These are phyloP conservation scores for Podaxis rugospora DNA, from an alignment of 768 basidiomycete species.

Conservation along the genomic window DNA sequence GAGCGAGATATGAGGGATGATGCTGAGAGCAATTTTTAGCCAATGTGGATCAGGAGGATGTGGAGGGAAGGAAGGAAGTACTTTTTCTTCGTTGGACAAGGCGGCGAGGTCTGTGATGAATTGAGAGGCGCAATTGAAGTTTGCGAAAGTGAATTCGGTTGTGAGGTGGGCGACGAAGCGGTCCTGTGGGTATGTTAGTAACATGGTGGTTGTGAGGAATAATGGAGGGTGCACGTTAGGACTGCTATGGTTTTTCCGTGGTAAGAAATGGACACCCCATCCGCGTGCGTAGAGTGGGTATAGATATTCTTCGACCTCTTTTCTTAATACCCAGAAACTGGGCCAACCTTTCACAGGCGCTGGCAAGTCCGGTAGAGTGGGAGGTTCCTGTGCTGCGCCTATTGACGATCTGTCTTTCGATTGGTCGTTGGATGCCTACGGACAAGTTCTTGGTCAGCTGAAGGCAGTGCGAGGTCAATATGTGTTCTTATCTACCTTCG, in stretches of 20 bases:
- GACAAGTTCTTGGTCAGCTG: background rate
- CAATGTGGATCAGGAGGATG: background rate
- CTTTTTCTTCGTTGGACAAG: background rate
- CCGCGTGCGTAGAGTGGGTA: constrained; percentile 9
- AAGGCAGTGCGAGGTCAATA: background rate
- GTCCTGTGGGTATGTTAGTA: background rate
- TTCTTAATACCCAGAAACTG: constrained; percentile 1
- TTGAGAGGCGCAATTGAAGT: constrained; percentile 5
- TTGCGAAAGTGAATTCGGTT: constrained; percentile 4
- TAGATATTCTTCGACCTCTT: background rate
- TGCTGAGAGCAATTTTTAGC: background rate
- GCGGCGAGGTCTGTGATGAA: background rate
- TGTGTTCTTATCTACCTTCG: background rate
- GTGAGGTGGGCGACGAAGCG: constrained; percentile 1
- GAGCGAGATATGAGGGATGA: background rate
- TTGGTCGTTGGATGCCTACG: background rate
- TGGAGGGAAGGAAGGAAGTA: background rate
- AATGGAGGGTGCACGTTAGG: background rate
- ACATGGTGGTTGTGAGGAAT: no score
- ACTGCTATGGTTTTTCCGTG: background rate
- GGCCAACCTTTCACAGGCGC: background rate
- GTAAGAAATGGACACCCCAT: constrained; percentile 4
- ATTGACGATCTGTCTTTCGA: background rate
- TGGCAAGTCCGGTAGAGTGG: background rate
- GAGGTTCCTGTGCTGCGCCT: background rate